Percentiles rank a stretch among this genome's conserved stretches.
These are phyloP conservation scores for Fusarium pseudoanthophilum DNA, from an alignment of 2,329 filamentous ascomycete genomes.

Conservation along the genomic window DNA sequence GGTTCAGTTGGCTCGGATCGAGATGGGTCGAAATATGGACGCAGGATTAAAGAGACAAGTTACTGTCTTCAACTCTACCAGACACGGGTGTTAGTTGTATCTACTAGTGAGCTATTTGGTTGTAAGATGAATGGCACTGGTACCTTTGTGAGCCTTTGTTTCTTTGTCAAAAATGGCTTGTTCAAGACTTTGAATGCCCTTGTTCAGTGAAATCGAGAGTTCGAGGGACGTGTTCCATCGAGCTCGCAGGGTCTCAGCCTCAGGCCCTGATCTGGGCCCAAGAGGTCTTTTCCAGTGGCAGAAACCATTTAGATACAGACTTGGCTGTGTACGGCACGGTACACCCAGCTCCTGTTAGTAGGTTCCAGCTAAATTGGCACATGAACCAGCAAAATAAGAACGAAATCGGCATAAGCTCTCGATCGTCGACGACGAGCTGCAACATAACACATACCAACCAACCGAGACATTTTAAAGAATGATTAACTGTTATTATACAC, in stretches of 20 bases:
- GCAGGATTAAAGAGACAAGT: neutral
- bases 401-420: fast-evolving
- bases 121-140: fast-evolving
- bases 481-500: fast-evolving
- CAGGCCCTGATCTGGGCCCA: fast-evolving
- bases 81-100: fast-evolving
- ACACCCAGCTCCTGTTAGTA: too few species aligned
- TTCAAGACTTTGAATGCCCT: too few species aligned
- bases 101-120: fast-evolving
- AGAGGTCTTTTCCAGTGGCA: fast-evolving
- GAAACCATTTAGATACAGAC: fast-evolving
- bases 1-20: neutral
- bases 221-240: fast-evolving
- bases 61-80: fast-evolving
- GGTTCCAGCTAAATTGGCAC: fast-evolving
- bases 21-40: fast-evolving
- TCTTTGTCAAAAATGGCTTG: neutral
- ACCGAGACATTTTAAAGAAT: neutral
- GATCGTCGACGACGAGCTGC: fast-evolving
- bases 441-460: fast-evolving
- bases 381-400: fast-evolving
- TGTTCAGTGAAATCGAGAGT: neutral
- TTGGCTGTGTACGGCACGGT: fast-evolving
- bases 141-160: fast-evolving
- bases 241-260: fast-evolving